A percentile compares a stretch with the other conserved stretches of the same genome.
These are phyloP conservation scores for Kalmusia sp. DNA, from an alignment of 2,329 filamentous ascomycete genomes.

Conservation along the genomic window DNA sequence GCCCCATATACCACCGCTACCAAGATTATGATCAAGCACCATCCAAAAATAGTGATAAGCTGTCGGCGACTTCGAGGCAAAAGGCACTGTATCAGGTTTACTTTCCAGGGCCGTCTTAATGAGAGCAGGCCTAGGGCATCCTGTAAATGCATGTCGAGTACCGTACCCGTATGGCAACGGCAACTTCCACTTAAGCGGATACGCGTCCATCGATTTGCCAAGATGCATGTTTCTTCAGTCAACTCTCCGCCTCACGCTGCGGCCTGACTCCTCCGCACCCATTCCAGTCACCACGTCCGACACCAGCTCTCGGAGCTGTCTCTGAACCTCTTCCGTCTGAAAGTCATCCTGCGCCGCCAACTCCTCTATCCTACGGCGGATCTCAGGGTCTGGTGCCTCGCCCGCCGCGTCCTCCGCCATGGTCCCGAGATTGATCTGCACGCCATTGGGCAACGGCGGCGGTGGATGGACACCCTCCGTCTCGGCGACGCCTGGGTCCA, in stretches of 20 bases:
- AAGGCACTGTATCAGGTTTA: too few relatives aligned
- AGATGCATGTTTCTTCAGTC: constrained; percentile 34
- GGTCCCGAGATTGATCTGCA: constrained; percentile 79
- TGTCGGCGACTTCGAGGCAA: too few relatives aligned
- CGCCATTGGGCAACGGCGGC: constrained; percentile 74
- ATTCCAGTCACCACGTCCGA: constrained; percentile 78
- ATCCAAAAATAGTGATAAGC: too few relatives aligned
- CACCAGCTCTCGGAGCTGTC: constrained; percentile 77
- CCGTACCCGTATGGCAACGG: not conserved
- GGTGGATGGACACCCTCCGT: constrained; percentile 48
- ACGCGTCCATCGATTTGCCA: constrained; percentile 9
- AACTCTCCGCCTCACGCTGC: constrained; percentile 43
- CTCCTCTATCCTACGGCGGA: constrained; percentile 86
- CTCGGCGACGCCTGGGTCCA: constrained; percentile 26
- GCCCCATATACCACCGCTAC: too few relatives aligned
- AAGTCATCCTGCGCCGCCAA: constrained; percentile 85
- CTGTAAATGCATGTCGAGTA: not conserved
- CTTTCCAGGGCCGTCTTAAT: not conserved
- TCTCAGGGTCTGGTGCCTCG: constrained; percentile 77
- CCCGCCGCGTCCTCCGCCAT: constrained; percentile 65
- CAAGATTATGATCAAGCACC: too few relatives aligned
- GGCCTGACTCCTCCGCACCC: constrained; percentile 67
- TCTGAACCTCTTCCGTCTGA: constrained; percentile 79
- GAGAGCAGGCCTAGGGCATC: not conserved
- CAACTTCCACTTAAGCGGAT: not conserved